phyloP scores from a whole-genome alignment of 345 rosid species.

The Murraya paniculata region DNA sequence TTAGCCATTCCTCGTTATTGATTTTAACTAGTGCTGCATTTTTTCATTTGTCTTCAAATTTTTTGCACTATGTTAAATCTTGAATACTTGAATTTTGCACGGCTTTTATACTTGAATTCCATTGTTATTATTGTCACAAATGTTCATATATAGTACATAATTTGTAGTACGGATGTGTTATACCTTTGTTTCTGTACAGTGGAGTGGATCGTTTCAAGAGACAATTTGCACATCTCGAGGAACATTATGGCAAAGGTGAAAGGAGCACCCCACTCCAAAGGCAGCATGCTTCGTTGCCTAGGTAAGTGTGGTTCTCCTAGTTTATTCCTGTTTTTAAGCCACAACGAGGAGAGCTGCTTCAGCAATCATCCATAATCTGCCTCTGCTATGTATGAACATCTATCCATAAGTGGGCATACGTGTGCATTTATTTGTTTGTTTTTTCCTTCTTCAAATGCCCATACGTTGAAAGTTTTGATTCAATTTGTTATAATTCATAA shows the following conservation, averaged over 20 bases:
- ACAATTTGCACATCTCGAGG: conserved; percentile 98
- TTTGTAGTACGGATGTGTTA: background rate
- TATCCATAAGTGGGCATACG: background rate
- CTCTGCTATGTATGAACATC: background rate
- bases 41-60: background rate
- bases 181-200: conserved; percentile 37
- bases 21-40: background rate
- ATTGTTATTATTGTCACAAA: too few relatives aligned
- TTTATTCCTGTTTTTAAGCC: background rate
- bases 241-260: conserved; percentile 80
- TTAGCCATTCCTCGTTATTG: background rate
- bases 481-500: background rate
- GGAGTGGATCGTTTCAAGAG: conserved; percentile 99
- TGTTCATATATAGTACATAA: too few relatives aligned
- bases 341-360: background rate
- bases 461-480: background rate
- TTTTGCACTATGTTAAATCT: background rate
- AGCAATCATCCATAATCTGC: background rate
- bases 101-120: background rate
- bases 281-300: conserved; percentile 93
- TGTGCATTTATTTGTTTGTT: background rate
- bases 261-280: conserved; percentile 73
- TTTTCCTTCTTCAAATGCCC: background rate
- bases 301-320: conserved; percentile 38
- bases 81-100: too few relatives aligned